phyloP scores from a whole-genome alignment of 257 asterid species.

The Eustoma russellianum region DNA sequence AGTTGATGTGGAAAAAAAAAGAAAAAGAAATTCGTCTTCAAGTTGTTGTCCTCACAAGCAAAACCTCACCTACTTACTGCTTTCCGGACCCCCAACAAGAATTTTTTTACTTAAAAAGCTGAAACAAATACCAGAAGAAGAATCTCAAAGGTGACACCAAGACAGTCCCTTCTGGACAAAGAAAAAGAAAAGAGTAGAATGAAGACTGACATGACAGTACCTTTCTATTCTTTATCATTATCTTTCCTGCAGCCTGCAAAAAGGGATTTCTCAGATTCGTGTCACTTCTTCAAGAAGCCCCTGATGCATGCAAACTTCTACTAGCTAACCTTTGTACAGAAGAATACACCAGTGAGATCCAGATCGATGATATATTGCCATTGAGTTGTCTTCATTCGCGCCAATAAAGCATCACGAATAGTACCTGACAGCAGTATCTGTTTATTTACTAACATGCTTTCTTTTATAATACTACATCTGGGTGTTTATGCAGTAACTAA shows the following conservation, averaged over 20 bases:
- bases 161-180: too few species aligned
- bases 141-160: too few species aligned
- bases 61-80: too few species aligned
- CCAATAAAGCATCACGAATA: slow-evolving; percentile 84
- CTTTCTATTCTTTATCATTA: slow-evolving; percentile 97
- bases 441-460: not conserved
- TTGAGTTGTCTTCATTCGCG: slow-evolving; percentile 86
- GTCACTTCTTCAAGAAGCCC: slow-evolving; percentile 1
- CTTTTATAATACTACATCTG: not conserved
- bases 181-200: too few species aligned
- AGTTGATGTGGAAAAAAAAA: too few species aligned
- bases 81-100: too few species aligned
- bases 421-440: slow-evolving; percentile 46
- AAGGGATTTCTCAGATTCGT: slow-evolving; percentile 16
- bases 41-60: too few species aligned
- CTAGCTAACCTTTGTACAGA: slow-evolving; percentile 74
- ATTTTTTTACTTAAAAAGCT: too few species aligned
- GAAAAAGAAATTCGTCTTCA: too few species aligned
- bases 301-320: not conserved
- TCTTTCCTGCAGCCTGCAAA: slow-evolving; percentile 90
- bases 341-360: slow-evolving; percentile 88
- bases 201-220: slow-evolving; percentile 18
- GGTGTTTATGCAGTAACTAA: not conserved
- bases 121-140: too few species aligned
- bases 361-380: slow-evolving; percentile 97